Evolutionary conservation across 257 asterid genomes (phyloP).

Genomic region (Ophiorrhiza pumila): DNA sequence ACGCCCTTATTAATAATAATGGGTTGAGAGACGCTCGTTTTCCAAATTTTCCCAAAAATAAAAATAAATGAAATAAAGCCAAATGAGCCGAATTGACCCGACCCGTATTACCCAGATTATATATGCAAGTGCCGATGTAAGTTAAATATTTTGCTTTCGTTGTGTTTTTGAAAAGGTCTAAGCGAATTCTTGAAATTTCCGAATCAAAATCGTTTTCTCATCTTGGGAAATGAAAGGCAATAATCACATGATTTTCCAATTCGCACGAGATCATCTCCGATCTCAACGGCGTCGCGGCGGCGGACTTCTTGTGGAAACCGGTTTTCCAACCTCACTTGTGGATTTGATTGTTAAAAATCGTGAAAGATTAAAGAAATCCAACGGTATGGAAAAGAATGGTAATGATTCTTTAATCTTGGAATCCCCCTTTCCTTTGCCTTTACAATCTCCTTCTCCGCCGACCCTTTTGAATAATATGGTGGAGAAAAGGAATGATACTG

Average conservation of each 20-base stretch:
- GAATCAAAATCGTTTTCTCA: slow-evolving; percentile 35
- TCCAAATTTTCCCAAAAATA: too few species aligned
- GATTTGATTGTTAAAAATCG: slow-evolving; percentile 75
- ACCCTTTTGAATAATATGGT: not conserved
- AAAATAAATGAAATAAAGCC: too few species aligned
- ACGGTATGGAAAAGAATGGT: not conserved
- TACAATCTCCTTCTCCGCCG: slow-evolving; percentile 10
- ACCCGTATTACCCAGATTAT: too few species aligned
- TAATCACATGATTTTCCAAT: slow-evolving; percentile 41
- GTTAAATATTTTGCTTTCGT: not conserved
- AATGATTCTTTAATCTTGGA: not conserved
- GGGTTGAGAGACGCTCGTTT: too few species aligned
- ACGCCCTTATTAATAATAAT: too few species aligned
- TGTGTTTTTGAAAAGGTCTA: not conserved
- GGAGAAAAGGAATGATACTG: slow-evolving; percentile 13
- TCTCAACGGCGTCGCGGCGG: slow-evolving; percentile 51
- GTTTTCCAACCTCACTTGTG: slow-evolving; percentile 76
- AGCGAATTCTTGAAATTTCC: not conserved
- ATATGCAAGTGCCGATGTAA: too few species aligned
- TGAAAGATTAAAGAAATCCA: slow-evolving; percentile 43
- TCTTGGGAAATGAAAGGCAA: slow-evolving; percentile 71
- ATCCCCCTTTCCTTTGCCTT: slow-evolving; percentile 7
- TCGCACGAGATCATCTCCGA: slow-evolving; percentile 61
- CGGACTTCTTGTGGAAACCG: slow-evolving; percentile 69
- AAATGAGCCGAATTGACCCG: too few species aligned